These are phyloP conservation scores for Solanum chilense DNA, from an alignment of 257 asterid species.

Conservation along the genomic window DNA sequence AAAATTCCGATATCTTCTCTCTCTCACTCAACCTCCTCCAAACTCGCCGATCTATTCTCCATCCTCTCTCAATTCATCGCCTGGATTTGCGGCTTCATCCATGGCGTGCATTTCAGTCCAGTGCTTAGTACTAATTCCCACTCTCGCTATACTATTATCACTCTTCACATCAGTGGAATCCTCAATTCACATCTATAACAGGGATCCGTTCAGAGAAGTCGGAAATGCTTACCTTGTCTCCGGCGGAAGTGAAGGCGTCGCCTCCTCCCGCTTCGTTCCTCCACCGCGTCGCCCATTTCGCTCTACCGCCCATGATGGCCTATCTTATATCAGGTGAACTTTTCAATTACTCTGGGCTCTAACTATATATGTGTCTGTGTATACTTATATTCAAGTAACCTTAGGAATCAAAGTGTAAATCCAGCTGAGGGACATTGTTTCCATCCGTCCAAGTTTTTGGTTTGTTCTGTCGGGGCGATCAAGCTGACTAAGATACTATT, in stretches of 20 bases:
- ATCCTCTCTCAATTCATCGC: constrained; percentile 19
- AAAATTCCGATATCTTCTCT: not conserved
- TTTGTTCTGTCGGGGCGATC: not conserved
- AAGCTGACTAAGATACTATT: not conserved
- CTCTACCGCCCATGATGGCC: constrained; percentile 31
- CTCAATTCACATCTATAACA: constrained; percentile 72
- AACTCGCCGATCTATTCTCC: constrained; percentile 28
- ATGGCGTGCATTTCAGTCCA: constrained; percentile 28
- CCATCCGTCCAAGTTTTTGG: not conserved
- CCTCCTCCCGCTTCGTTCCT: constrained; percentile 23
- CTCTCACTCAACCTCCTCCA: constrained; percentile 11
- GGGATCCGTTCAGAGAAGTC: constrained; percentile 88
- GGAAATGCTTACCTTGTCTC: constrained; percentile 87
- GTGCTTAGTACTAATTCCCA: not conserved
- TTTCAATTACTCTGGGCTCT: not conserved
- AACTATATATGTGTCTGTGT: not conserved
- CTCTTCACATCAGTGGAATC: constrained; percentile 55
- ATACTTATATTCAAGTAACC: not conserved
- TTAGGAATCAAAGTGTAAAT: not conserved
- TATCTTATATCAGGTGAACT: constrained; percentile 70
- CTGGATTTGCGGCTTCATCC: constrained; percentile 6
- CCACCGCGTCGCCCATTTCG: constrained; percentile 22
- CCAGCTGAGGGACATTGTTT: not conserved
- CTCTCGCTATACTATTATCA: constrained; percentile 9
- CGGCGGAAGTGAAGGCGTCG: constrained; percentile 96